Conservation (phyloP, 345 rosid species). For the Carallia brachiata region DNA sequence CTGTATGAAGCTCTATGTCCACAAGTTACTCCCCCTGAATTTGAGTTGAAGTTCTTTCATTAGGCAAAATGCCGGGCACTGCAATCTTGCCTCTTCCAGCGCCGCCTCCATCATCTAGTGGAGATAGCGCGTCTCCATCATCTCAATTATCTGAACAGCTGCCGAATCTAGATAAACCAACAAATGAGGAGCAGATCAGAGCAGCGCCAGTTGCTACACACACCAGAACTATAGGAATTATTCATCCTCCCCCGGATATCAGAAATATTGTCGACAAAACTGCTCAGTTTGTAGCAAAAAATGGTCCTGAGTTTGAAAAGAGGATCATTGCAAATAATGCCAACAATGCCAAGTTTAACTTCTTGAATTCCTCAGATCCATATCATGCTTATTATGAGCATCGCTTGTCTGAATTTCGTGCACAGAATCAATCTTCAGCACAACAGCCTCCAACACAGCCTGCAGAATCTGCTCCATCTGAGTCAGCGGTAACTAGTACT, state of each 20-base stretch:
- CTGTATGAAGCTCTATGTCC: too few species aligned
- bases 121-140: constrained; percentile 57
- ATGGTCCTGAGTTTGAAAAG: constrained; percentile 78
- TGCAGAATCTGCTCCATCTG: constrained; percentile 37
- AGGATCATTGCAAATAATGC: constrained; percentile 67
- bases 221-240: constrained; percentile 76
- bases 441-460: constrained; percentile 33
- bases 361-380: constrained; percentile 61
- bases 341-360: constrained; percentile 69
- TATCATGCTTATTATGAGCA: constrained; percentile 81
- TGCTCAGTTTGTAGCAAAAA: constrained; percentile 66
- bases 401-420: constrained; percentile 60
- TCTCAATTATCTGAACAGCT: constrained; percentile 52
- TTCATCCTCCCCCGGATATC: constrained; percentile 85
- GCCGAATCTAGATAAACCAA: constrained; percentile 30
- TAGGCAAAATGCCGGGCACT: constrained; percentile 44
- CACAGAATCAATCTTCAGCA: constrained; percentile 50
- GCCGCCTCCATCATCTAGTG: constrained; percentile 62
- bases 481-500: constrained; percentile 31
- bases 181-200: constrained; percentile 42
- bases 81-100: constrained; percentile 75
- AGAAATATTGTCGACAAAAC: constrained; percentile 80
- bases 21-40: too few species aligned
- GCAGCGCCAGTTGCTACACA: constrained; percentile 63
- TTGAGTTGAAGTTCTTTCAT: too few species aligned